Evolutionary conservation across 2,329 filamentous ascomycete species (phyloP).

Genomic region (Hypoxylon sp.): DNA sequence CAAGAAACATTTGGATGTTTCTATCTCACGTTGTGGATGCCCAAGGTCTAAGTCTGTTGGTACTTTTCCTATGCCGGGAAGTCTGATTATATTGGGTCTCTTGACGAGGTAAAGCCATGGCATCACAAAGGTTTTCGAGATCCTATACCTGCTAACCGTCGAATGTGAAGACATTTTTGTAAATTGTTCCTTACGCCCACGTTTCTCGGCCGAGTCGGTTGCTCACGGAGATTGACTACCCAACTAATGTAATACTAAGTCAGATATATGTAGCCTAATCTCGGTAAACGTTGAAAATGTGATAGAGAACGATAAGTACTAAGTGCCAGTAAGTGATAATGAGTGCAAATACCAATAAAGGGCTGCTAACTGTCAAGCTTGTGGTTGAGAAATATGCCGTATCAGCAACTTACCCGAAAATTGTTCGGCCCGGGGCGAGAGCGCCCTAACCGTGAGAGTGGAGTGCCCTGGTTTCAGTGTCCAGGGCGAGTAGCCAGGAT

Average conservation of each 20-base stretch:
- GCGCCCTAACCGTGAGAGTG: constrained; percentile 10
- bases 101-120: not conserved
- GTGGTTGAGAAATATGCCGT: not conserved
- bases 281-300: constrained; percentile 5
- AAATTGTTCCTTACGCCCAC: not conserved
- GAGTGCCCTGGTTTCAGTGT: constrained; percentile 14
- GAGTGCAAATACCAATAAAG: not conserved
- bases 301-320: constrained; percentile 7
- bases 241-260: constrained; percentile 4
- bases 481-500: constrained; percentile 19
- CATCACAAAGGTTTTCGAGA: not conserved
- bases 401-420: constrained; percentile 17
- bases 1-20: not conserved
- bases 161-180: not conserved
- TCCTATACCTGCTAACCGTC: not conserved
- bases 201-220: constrained; percentile 17
- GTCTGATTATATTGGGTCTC: not conserved
- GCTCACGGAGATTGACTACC: not conserved
- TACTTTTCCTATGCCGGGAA: not conserved
- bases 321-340: not conserved
- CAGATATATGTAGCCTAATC: not conserved
- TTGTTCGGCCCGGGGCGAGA: constrained; percentile 16
- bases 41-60: not conserved
- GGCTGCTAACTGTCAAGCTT: not conserved
- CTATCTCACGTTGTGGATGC: not conserved